phyloP scores from a whole-genome alignment of 2,329 filamentous ascomycete species.

The Fusarium decemcellulare region DNA sequence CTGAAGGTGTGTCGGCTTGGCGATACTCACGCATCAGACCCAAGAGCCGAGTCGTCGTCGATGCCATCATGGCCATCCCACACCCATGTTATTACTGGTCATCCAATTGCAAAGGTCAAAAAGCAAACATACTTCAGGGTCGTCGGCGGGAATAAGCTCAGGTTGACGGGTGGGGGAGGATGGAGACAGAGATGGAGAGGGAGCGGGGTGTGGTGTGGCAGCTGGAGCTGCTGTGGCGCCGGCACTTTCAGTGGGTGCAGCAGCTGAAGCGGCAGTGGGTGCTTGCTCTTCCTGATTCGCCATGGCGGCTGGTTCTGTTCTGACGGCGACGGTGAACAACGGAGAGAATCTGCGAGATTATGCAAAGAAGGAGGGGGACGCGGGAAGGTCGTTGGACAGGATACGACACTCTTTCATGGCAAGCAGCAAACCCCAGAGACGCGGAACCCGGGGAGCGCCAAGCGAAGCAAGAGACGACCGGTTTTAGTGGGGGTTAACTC shows the following conservation, averaged over 20 bases:
- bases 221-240: neutral
- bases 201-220: neutral
- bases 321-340: neutral
- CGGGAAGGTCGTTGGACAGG: too few relatives aligned
- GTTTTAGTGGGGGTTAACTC: too few relatives aligned
- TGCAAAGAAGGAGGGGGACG: neutral
- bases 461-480: too few relatives aligned
- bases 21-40: slow-evolving; percentile 39
- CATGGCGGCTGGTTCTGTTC: slow-evolving; percentile 8
- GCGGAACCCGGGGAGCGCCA: too few relatives aligned
- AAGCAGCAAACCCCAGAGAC: too few relatives aligned
- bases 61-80: slow-evolving; percentile 27
- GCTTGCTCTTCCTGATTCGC: slow-evolving; percentile 2
- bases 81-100: neutral
- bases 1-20: slow-evolving; percentile 9
- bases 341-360: neutral
- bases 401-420: too few relatives aligned
- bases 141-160: slow-evolving; percentile 40
- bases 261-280: slow-evolving; percentile 11
- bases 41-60: slow-evolving; percentile 42
- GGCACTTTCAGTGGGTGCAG: neutral
- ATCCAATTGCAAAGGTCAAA: neutral
- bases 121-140: slow-evolving; percentile 36
- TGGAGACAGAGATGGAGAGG: slow-evolving; percentile 8
- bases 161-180: slow-evolving; percentile 30